phyloP scores from a whole-genome alignment of 2,329 filamentous ascomycete species.

The Fusarium sp. region DNA sequence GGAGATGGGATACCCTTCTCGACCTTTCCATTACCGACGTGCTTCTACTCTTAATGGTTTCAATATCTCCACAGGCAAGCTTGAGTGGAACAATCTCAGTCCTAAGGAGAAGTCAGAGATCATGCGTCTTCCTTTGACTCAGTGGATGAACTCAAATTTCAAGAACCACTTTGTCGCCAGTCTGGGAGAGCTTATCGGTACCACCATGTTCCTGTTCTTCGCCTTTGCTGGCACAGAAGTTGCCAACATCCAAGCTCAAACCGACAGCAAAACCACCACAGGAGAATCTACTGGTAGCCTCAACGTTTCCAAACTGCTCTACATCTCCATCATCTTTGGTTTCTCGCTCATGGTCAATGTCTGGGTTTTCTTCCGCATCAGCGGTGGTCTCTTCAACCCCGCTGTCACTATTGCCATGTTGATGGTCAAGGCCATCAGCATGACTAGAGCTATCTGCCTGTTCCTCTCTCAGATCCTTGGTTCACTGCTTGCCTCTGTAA shows the following conservation, averaged over 20 bases:
- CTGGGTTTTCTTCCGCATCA: conserved; percentile 63
- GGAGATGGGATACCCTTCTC: conserved; percentile 38
- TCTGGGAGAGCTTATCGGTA: conserved; percentile 57
- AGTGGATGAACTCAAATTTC: conserved; percentile 61
- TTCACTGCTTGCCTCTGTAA: conserved; percentile 57
- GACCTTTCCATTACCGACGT: conserved; percentile 13
- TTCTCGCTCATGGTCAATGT: conserved; percentile 61
- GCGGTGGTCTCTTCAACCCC: conserved; percentile 54
- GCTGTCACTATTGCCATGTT: conserved; percentile 64
- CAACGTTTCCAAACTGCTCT: conserved; percentile 57
- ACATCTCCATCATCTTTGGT: conserved; percentile 58
- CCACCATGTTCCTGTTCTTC: conserved; percentile 59
- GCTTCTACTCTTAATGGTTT: conserved; percentile 29
- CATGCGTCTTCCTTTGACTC: conserved; percentile 58
- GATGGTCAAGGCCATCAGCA: conserved; percentile 61
- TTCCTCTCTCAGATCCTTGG: conserved; percentile 64
- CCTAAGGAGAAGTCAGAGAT: conserved; percentile 57
- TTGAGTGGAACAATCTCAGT: conserved; percentile 56
- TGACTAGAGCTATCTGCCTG: conserved; percentile 60
- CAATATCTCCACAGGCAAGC: conserved; percentile 39
- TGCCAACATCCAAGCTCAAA: conserved; percentile 54
- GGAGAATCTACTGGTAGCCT: conserved; percentile 58
- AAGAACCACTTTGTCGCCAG: conserved; percentile 59
- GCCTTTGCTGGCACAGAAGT: conserved; percentile 58
- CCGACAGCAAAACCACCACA: conserved; percentile 55